Base-by-base conservation (phyloP, 2,329 filamentous ascomycete species). In the Ceratocystis colombiana region DNA sequence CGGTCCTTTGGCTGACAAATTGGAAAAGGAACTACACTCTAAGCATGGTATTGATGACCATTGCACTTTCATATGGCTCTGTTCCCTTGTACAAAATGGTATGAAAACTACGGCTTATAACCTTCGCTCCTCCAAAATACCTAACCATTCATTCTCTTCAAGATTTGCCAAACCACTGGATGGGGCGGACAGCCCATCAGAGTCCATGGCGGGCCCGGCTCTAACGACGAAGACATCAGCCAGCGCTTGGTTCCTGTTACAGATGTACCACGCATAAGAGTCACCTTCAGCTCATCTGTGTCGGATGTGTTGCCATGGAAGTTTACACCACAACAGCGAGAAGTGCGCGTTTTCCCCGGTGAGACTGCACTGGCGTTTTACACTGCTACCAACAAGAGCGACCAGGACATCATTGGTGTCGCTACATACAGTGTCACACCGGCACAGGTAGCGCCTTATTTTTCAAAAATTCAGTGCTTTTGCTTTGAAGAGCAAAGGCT, bases 391-490 rank as follows among this genome's bases (percentile, higher is more conserved):
- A 99, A 99, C 79, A 87, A 85, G 70, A 90, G 89, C 68, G 84
- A 89, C 69, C 84, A 88, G 70, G 95, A 99, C 78, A 97, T 99
- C 71, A 97, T 99, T 72, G 94, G 94, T 61, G 92, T 99, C 55
- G 94, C 94, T 10, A 99, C 94, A 6, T 99, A 99, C 77, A 96
- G 90, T 73, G 95, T 99, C 37, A 96, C 93, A 2, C 94, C 94
- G 0, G 94, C 85, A 2, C 94, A 99, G 77, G 92, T 96, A 57
- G 93, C 94, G 55, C 92, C 90, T 1, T 99, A 99, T 76, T 99
- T 99, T 74, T 95, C 89, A 83, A 99, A 99, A 82, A 99, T 99
- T 59, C 94, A 99, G 77, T 99, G 94, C 74, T 99, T 99, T 77
- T 99, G 94, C 76, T 99, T 99, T 72, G 94, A 99, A 78, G 93